phyloP scores from a whole-genome alignment of 331 rosid species.

The Malus hybrid region DNA sequence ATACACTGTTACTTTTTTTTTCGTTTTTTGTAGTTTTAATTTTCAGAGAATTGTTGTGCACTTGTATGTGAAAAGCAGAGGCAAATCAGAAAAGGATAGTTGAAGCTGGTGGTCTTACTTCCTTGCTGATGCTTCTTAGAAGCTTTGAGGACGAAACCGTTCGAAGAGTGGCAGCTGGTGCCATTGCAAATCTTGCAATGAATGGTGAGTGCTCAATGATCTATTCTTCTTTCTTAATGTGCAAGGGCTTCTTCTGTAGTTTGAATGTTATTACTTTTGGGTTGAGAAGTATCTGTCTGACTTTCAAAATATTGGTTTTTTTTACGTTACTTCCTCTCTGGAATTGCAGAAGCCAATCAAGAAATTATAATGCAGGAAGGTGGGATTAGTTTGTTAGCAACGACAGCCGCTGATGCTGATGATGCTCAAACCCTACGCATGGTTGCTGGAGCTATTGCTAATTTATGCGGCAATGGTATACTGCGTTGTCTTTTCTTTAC shows the following conservation, averaged over 20 bases:
- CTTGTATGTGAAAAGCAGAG: slow-evolving; percentile 47
- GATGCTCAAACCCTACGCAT: slow-evolving; percentile 98
- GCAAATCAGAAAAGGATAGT: slow-evolving; percentile 88
- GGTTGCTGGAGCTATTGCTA: slow-evolving; percentile 73
- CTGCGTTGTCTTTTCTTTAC: no score
- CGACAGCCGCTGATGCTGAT: slow-evolving; percentile 95
- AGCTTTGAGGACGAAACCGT: slow-evolving; percentile 94
- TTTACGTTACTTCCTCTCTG: slow-evolving; percentile 24
- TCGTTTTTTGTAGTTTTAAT: not conserved
- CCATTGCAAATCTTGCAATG: slow-evolving; percentile 98
- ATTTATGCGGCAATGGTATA: no score
- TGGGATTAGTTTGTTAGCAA: slow-evolving; percentile 80
- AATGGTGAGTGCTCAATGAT: slow-evolving; percentile 47
- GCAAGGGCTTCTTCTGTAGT: slow-evolving; percentile 10
- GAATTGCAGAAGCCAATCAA: slow-evolving; percentile 79
- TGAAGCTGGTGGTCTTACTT: slow-evolving; percentile 94
- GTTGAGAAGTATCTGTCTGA: not conserved
- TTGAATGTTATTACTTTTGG: slow-evolving; percentile 12
- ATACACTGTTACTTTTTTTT: not conserved
- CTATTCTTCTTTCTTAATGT: not conserved
- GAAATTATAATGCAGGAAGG: slow-evolving; percentile 91
- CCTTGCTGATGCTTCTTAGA: slow-evolving; percentile 93
- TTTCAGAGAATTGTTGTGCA: not conserved
- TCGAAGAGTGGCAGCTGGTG: slow-evolving; percentile 97
- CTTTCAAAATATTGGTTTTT: not conserved